These are phyloP conservation scores for Podospora tetraspora DNA, from an alignment of 495 filamentous ascomycete species.

Conservation along the genomic window DNA sequence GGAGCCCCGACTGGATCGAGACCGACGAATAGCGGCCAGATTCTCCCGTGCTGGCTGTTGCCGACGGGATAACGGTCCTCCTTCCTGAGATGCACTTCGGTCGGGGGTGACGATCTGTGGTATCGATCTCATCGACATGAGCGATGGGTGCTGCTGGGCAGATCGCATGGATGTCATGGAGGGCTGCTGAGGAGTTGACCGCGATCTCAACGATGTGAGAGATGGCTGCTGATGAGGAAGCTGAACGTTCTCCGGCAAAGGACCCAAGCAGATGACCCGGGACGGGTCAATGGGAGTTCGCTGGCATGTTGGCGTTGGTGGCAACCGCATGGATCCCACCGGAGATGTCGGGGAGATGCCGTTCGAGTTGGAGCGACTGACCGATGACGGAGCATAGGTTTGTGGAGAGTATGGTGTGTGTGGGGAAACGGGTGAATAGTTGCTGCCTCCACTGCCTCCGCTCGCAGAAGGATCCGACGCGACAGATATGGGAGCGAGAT, in stretches of 20 bases:
- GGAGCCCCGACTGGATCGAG: slow-evolving; percentile 26
- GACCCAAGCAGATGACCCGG: slow-evolving; percentile 47
- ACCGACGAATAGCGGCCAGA: slow-evolving; percentile 16
- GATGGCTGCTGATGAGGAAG: slow-evolving; percentile 35
- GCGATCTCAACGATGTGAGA: slow-evolving; percentile 1
- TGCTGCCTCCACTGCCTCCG: slow-evolving; percentile 22
- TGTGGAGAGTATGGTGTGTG: slow-evolving; percentile 24
- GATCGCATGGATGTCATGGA: not conserved
- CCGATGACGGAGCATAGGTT: slow-evolving; percentile 29
- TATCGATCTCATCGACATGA: slow-evolving; percentile 15
- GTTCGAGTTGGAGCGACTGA: slow-evolving; percentile 33
- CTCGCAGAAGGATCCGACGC: slow-evolving; percentile 16
- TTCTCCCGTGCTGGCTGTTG: not conserved
- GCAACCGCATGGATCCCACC: slow-evolving; percentile 23
- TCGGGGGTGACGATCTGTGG: slow-evolving; percentile 35
- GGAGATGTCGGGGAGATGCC: slow-evolving; percentile 29
- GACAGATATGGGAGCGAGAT: slow-evolving; percentile 16
- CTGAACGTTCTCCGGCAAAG: slow-evolving; percentile 45
- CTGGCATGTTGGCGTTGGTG: slow-evolving; percentile 37
- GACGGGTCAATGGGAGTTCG: slow-evolving; percentile 47
- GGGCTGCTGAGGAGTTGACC: slow-evolving; percentile 20
- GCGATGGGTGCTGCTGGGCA: slow-evolving; percentile 25
- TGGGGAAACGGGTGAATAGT: slow-evolving; percentile 35
- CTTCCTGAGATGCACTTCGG: slow-evolving; percentile 19
- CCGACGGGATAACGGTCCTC: slow-evolving; percentile 6